Base-by-base conservation (phyloP, 441 rosid species). In the Melianthus villosus region DNA sequence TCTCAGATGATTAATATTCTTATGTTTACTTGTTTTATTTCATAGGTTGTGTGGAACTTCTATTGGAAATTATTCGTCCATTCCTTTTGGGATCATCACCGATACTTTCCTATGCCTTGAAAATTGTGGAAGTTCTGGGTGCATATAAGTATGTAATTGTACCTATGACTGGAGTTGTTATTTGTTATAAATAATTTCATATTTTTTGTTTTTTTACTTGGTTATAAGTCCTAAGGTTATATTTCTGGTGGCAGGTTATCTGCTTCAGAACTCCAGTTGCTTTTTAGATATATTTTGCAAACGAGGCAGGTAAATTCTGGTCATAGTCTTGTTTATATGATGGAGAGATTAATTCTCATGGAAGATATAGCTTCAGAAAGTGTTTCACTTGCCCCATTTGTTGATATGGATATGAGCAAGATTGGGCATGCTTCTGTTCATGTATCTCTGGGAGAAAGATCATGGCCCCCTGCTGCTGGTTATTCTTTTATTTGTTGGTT, bases 401-500 rank as follows among this genome's bases (percentile, higher is more conserved):
- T 75, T 42, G 91, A 75, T 79, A 73, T 87, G 93, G 84, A 80
- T 53, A 82, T 87, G 94, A 75, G 75, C 57, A 87, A 75, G 68
- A 57, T 69, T 42, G 97, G 97, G 25, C 84, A 82, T 62, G 93
- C 94, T 56, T 78, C 97, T 59, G 62, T 87, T 55, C 97, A 87
- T 73, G 97, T 77, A 34, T 79, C 97, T 48, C 57, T 87, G n/a
- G 97, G 97, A 48, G 97, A 82, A 62, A 77, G 97, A 67, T 82
- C 94, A 40, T 87, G 97, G 97, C 97, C 97, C 51, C 97, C 94
- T 54, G 94, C 93, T 38, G 97, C 93, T 53, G 97, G 97, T 35
- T 87, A 87, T 77, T 87, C 97, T 29, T 87, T 87, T 67, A 78
- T 67, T 42, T 82, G 97, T 44, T 87, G 97, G 97, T 79, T 87